Evolutionary conservation across 345 rosid species (phyloP), one percentile per base, ranked within the genome.

Genomic region (Rhizophora apiculata): DNA sequence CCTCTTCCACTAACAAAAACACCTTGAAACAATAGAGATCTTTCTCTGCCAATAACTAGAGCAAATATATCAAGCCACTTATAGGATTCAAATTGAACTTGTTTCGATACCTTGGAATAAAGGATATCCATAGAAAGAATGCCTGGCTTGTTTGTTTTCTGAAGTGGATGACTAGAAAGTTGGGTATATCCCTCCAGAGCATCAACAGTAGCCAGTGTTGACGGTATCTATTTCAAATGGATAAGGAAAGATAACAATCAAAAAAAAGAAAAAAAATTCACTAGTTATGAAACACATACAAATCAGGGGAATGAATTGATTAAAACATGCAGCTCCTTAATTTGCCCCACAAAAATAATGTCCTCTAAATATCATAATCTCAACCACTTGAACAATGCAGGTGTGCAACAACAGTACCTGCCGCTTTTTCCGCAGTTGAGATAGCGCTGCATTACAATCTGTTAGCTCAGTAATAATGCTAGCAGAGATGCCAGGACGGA

Each of bases 141-240:
- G 71, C 98, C 96, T 0, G 96, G 96, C 73, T 83, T 95, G 84
- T 70, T 92, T 63, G 96, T 85, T 78, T 90, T 87, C 77, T 90
- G 98, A 72, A 95, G 94, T 4, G 98, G 99, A 79, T 92, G 96
- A 84, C 98, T 92, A 52, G 96, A 87, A 67, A 95, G 88, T 81
- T 92, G 98, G 48, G 96, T 95, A 76, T 85, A 92, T 71, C 84
- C 85, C 93, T 89, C 94, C 80, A 95, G 52, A 69, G 81, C 88
- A 68, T 86, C 92, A 71, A 81, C 46, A 22, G 96, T 68, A 64
- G 92, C 94, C 83, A 92, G 75, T 8, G 96, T 74, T 74, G 92
- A 58, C 72, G 97, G 85, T 61, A 87, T 82, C 99, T 95, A 77
- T 39, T 27, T 63, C 8, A 55, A 20, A 27, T 52, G 46, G 18